Percentiles rank a stretch among this genome's conserved stretches.
Conservation (phyloP, 2,329 filamentous ascomycete species). For the Aspergillus transmontanensis region DNA sequence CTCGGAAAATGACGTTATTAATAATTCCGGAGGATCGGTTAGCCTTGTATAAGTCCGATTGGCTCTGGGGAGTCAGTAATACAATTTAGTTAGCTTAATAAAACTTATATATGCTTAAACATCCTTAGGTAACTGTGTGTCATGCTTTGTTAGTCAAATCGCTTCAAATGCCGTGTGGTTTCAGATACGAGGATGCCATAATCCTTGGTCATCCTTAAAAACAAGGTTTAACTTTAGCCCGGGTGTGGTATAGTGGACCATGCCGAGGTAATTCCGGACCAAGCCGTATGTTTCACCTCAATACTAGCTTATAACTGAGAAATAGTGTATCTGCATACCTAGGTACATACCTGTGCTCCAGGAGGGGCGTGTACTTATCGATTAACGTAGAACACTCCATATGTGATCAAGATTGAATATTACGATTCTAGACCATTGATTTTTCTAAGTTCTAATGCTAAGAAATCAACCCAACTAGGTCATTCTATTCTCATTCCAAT, state of each 20-base stretch:
- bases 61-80: background rate
- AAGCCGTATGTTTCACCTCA: fast-evolving
- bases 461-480: no score
- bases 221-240: background rate
- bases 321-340: background rate
- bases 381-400: no score
- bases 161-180: no score
- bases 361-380: no score
- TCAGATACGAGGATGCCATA: background rate
- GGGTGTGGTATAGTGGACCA: background rate
- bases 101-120: background rate
- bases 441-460: no score
- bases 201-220: background rate
- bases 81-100: background rate
- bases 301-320: background rate
- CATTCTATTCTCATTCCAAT: no score
- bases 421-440: no score
- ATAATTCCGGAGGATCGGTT: background rate
- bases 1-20: no score
- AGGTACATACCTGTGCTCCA: no score
- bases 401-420: no score
- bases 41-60: background rate
- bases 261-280: background rate
- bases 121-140: background rate
- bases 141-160: background rate